Evolutionary conservation across 2,329 filamentous ascomycete genomes (phyloP).

Genomic region (Xylaria multiplex): DNA sequence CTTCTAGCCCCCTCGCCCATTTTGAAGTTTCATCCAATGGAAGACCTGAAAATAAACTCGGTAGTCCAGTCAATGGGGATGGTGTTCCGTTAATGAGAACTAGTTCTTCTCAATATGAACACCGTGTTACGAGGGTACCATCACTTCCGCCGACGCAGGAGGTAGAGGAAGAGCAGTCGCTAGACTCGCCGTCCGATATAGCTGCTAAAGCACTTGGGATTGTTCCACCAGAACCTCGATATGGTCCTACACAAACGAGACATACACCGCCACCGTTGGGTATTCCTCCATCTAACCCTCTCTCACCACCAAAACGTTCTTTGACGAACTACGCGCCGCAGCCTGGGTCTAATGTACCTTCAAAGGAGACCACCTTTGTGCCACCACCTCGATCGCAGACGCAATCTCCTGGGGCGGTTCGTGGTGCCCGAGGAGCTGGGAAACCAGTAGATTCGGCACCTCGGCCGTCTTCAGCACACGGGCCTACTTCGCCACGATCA

Average conservation of each 20-base stretch:
- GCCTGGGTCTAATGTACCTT: constrained; percentile 46
- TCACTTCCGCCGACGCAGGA: constrained; percentile 71
- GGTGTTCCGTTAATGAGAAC: constrained; percentile 57
- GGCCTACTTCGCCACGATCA: constrained; percentile 53
- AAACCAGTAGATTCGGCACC: constrained; percentile 57
- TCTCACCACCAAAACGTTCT: constrained; percentile 67
- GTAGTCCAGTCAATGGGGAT: constrained; percentile 53
- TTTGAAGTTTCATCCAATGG: constrained; percentile 63
- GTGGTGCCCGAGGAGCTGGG: constrained; percentile 51
- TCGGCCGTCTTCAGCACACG: constrained; percentile 65
- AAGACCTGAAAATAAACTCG: constrained; percentile 48
- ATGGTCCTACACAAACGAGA: constrained; percentile 53
- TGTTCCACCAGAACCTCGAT: constrained; percentile 50
- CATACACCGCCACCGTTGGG: constrained; percentile 63
- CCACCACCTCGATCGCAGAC: constrained; percentile 70
- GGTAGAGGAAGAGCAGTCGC: constrained; percentile 67
- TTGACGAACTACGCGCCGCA: constrained; percentile 63
- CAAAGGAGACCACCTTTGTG: constrained; percentile 55
- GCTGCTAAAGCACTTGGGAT: constrained; percentile 40
- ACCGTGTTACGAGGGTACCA: constrained; percentile 63
- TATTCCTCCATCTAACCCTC: constrained; percentile 53
- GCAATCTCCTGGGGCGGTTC: constrained; percentile 66
- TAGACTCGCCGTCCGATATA: constrained; percentile 43
- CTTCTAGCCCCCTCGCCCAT: constrained; percentile 73
- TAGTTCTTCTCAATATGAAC: constrained; percentile 64